Percentiles rank a stretch among this genome's conserved stretches.
Evolutionary conservation across 345 rosid species (phyloP).

Genomic region (Geranium rotundifolium): DNA sequence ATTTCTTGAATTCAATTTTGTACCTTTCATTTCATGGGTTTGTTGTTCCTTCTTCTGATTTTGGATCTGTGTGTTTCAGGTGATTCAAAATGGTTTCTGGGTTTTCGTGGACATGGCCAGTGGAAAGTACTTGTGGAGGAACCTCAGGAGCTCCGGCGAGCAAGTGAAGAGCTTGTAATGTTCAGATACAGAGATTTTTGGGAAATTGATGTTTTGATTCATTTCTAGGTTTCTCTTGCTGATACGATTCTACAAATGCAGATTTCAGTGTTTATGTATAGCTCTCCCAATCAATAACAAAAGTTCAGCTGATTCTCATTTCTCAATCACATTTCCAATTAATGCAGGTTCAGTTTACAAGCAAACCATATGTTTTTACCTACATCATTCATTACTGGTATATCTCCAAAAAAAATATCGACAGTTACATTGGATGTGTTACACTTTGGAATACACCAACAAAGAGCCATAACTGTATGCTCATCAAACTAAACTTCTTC

Average conservation of each 20-base stretch:
- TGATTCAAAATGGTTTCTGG: constrained; percentile 65
- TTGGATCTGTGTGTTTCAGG: constrained; percentile 25
- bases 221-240: not conserved
- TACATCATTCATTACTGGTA: too few species aligned
- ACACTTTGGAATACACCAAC: too few species aligned
- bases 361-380: too few species aligned
- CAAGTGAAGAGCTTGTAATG: constrained; percentile 8
- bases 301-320: not conserved
- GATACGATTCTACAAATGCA: not conserved
- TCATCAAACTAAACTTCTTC: not conserved
- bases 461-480: not conserved
- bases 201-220: not conserved
- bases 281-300: not conserved
- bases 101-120: constrained; percentile 84
- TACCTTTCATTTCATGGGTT: not conserved
- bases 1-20: not conserved
- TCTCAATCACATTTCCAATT: too few species aligned
- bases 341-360: too few species aligned
- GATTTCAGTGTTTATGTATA: not conserved
- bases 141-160: constrained; percentile 40
- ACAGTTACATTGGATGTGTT: too few species aligned
- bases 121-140: constrained; percentile 78
- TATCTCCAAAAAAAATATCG: too few species aligned
- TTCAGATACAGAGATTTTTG: not conserved
- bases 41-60: not conserved